Base-by-base conservation (phyloP, 345 rosid species). In the Sonneratia caseolaris region DNA sequence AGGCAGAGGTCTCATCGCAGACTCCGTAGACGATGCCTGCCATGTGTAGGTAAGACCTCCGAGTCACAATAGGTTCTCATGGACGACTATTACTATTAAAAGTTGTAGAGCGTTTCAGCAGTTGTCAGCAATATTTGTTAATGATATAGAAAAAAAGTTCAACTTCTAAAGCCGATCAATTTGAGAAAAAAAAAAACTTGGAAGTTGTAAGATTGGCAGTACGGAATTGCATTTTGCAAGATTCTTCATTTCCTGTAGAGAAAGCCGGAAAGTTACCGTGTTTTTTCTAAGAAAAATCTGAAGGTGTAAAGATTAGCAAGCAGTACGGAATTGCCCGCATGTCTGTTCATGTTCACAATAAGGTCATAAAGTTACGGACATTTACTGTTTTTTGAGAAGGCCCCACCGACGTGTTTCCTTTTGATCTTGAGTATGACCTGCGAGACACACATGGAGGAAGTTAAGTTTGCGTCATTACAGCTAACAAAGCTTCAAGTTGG, bases 361-460 rank as follows among this genome's bases (percentile, higher is more conserved):
- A 57, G 64, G 64, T 57, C n/a, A n/a, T n/a, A n/a, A n/a, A 3
- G 38, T 62, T 7, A 11, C 27, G 6, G 13, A 91, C 98, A 84
- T 86, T 90, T 95, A 72, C 85, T 88, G 73, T 89, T 95, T 82
- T 85, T 90, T 73, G 97, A 88, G 85, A 95, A 92, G 9, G 97
- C 96, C 74, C 99, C 99, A 78, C 96, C 82, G 53, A 90, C 91
- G 14, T 95, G 93, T 75, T 90, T 95, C 91, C 89, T 86, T 79
- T 90, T 95, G 59, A 91, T 84, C 80, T 84, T 87, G 64, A 87
- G 79, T 53, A 87, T 80, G 70, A 94, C 91, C 97, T 90, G 86
- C 64, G 18, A 74, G 72, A 32, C 0, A 68, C 5, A 68, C 51
- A 66, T 14, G 14, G 19, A 38, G 48, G 42, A 5, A 72, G 53